Evolutionary conservation across 495 filamentous ascomycete species (phyloP).

Genomic region (Achaetomiella virescens): DNA sequence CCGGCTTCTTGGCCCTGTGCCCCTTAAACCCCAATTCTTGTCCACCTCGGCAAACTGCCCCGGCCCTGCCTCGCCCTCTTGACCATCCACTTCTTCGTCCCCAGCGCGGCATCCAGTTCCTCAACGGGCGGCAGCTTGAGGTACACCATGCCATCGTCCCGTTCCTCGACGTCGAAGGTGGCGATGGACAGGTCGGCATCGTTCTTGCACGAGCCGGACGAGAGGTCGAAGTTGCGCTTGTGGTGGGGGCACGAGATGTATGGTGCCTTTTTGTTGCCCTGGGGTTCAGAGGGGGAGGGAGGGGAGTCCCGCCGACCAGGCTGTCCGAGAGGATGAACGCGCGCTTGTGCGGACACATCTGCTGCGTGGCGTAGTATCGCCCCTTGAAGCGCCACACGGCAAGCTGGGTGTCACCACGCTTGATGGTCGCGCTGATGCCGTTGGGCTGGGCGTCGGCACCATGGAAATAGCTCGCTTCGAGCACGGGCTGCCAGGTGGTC

Average conservation of each 20-base stretch:
- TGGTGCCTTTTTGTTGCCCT: conserved; percentile 42
- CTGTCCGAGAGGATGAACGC: conserved; percentile 86
- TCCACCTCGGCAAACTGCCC: conserved; percentile 66
- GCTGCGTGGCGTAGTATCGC: conserved; percentile 82
- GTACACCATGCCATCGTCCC: conserved; percentile 59
- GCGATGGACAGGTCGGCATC: conserved; percentile 74
- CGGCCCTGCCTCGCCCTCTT: conserved; percentile 58
- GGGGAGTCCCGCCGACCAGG: conserved; percentile 75
- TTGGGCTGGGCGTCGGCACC: conserved; percentile 58
- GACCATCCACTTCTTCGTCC: conserved; percentile 79
- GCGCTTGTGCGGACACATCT: conserved; percentile 97
- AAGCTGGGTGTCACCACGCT: conserved; percentile 86
- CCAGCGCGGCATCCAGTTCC: conserved; percentile 77
- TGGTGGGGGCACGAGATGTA: conserved; percentile 90
- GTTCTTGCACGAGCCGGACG: conserved; percentile 67
- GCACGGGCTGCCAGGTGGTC: conserved; percentile 79
- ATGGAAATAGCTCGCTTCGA: conserved; percentile 66
- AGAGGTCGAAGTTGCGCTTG: conserved; percentile 85
- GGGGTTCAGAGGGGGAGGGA: conserved; percentile 38
- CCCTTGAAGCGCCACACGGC: conserved; percentile 85
- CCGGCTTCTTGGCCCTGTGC: conserved; percentile 31
- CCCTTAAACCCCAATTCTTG: conserved; percentile 45
- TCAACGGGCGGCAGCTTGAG: conserved; percentile 77
- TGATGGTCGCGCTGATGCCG: conserved; percentile 65
- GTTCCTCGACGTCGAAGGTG: conserved; percentile 74